Evolutionary conservation across 176 grass and related monocot genomes (phyloP), one percentile per base, ranked within the genome.

Genomic region (Secale cereale): DNA sequence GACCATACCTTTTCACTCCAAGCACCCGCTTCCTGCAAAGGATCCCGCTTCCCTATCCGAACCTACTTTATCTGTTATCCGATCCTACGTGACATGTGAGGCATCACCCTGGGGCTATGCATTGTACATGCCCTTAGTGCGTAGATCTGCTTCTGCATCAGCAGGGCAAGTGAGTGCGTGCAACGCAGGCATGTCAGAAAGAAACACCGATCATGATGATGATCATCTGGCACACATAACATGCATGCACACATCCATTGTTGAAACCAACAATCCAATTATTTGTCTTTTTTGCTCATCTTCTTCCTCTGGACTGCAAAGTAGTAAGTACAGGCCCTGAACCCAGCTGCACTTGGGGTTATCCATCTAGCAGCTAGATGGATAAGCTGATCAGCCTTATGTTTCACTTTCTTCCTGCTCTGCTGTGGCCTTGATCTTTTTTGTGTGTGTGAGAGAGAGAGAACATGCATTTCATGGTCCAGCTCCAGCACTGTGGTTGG

Each of bases 161-260:
- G 65, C 56, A 54, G 48, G 72, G 40, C 83, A 74, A 64, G 59
- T 83, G 22, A 67, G 80, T 66, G 84, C 74, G 75, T 87, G 80
- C 59, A 60, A 14, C 74, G 19, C 75, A 79, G 86, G 83, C 74
- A 39, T 90, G 77, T 74, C 87, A 83, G 74, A 30, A 1, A 83
- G 74, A 30, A 1, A 35, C 2, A 40, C 72, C 14, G 37, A 29
- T 1, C 11, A 72, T 6, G 32, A 37, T 3, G 36, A 54, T 20
- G 52, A 3, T 57, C 19, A 27, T 70, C 35, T 48, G 69, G 35
- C 15, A 28, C 62, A 67, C 1, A 70, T 52, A 54, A 12, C 9
- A 70, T 1, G 2, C 50, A 56, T 8, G 19, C 7, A 17, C 19
- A 0, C 70, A 29, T 6, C 16, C 16, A 19, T 68, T 64, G 57